phyloP scores from a whole-genome alignment of 768 basidiomycete species.

The Clitopilus passeckerianus region DNA sequence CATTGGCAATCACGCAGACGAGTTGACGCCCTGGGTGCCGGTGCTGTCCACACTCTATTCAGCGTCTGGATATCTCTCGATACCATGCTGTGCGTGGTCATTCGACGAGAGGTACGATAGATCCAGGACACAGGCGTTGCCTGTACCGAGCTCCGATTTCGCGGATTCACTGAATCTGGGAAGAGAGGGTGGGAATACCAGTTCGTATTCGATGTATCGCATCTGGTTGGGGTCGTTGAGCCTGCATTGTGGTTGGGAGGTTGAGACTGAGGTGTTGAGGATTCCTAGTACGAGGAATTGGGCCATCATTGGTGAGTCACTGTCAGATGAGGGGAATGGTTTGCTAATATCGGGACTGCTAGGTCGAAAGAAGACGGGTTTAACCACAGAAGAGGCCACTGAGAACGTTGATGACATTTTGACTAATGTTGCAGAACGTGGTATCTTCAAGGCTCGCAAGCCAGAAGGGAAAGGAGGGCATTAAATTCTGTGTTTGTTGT shows the following conservation, averaged over 20 bases:
- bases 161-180: conserved; percentile 51
- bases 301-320: conserved; percentile 75
- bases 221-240: conserved; percentile 81
- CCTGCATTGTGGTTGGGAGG: conserved; percentile 74
- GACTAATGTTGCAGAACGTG: conserved; percentile 49
- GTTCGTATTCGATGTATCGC: conserved; percentile 78
- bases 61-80: conserved; percentile 69
- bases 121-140: conserved; percentile 29
- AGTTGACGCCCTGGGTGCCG: conserved; percentile 93
- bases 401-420: conserved; percentile 51
- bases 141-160: conserved; percentile 18
- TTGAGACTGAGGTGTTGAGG: conserved; percentile 81
- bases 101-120: conserved; percentile 68
- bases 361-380: conserved; percentile 23
- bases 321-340: neutral
- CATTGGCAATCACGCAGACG: conserved; percentile 95
- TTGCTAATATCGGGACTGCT: conserved; percentile 3
- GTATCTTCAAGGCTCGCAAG: conserved; percentile 64
- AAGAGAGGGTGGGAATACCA: conserved; percentile 52
- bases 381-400: conserved; percentile 21
- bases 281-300: conserved; percentile 95
- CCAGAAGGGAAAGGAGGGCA: conserved; percentile 60
- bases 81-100: conserved; percentile 89
- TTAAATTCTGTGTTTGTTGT: neutral
- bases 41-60: conserved; percentile 61